Evolutionary conservation across 2,329 filamentous ascomycete genomes (phyloP).

Genomic region (Shiraia sp.): DNA sequence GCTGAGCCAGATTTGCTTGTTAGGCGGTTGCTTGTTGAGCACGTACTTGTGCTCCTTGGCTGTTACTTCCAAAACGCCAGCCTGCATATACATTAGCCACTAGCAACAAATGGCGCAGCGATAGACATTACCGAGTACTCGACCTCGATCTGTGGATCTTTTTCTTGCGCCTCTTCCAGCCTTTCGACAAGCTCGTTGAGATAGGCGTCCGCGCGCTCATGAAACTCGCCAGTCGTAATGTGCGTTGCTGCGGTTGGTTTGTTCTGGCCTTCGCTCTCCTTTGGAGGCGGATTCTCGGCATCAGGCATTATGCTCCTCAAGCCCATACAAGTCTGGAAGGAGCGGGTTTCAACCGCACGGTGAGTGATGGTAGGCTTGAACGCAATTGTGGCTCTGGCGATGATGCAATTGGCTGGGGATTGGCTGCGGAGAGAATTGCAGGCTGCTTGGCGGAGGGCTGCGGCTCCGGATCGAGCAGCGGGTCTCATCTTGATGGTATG

Average conservation of each 20-base stretch:
- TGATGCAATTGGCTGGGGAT: conserved; percentile 30
- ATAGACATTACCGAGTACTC: conserved; percentile 77
- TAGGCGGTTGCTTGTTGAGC: conserved; percentile 97
- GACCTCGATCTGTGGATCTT: conserved; percentile 75
- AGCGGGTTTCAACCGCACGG: conserved; percentile 15
- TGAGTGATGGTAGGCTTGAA: conserved; percentile 2
- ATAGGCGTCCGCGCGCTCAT: conserved; percentile 76
- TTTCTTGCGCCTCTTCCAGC: conserved; percentile 76
- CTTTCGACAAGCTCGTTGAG: conserved; percentile 62
- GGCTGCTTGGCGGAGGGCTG: conserved; percentile 26
- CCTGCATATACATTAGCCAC: conserved; percentile 55
- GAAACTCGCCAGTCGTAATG: conserved; percentile 72
- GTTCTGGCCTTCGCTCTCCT: conserved; percentile 40
- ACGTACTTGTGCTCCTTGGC: conserved; percentile 76
- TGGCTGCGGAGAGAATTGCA: conserved; percentile 25
- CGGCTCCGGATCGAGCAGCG: conserved; percentile 22
- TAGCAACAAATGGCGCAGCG: background rate
- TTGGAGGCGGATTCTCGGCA: conserved; percentile 44
- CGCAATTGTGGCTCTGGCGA: conserved; percentile 20
- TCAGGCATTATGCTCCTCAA: conserved; percentile 51
- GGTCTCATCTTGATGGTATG: conserved; percentile 24
- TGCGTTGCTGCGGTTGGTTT: conserved; percentile 60
- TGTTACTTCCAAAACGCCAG: conserved; percentile 81
- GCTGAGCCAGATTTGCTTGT: conserved; percentile 96
- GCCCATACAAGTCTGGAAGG: conserved; percentile 30